These are phyloP conservation scores for Escovopsis weberi DNA, from an alignment of 2,329 filamentous ascomycete species.

Conservation along the genomic window DNA sequence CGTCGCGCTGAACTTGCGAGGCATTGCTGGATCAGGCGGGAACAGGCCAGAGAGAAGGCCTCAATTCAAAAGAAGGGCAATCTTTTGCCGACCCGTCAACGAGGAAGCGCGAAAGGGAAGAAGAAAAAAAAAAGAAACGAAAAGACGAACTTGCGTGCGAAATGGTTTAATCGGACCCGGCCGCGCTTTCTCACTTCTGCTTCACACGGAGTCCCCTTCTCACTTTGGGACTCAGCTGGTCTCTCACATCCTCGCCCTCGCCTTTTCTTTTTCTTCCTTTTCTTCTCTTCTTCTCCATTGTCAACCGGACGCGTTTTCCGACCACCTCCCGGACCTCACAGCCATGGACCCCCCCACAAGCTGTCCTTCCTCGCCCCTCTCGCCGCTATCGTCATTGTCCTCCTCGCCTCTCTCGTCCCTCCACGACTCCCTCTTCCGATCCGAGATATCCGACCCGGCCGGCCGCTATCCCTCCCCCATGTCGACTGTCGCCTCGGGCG, in stretches of 20 bases:
- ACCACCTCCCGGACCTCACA: not conserved
- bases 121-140: not conserved
- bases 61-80: no score
- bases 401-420: conserved; percentile 42
- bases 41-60: no score
- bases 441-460: conserved; percentile 28
- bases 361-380: conserved; percentile 14
- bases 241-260: not conserved
- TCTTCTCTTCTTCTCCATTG: not conserved
- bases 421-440: conserved; percentile 37
- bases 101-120: not conserved
- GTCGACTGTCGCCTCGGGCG: conserved; percentile 32
- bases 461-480: conserved; percentile 38
- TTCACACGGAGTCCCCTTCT: no score
- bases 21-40: no score
- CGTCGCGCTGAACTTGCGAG: no score
- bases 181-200: conserved; percentile 1
- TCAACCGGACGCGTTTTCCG: not conserved
- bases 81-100: no score
- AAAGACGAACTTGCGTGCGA: not conserved
- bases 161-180: conserved; percentile 4
- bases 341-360: conserved; percentile 14
- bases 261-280: not conserved
- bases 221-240: not conserved
- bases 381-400: conserved; percentile 18